Conservation (phyloP, 2,329 filamentous ascomycete species). For the Ceratocystis destructans region DNA sequence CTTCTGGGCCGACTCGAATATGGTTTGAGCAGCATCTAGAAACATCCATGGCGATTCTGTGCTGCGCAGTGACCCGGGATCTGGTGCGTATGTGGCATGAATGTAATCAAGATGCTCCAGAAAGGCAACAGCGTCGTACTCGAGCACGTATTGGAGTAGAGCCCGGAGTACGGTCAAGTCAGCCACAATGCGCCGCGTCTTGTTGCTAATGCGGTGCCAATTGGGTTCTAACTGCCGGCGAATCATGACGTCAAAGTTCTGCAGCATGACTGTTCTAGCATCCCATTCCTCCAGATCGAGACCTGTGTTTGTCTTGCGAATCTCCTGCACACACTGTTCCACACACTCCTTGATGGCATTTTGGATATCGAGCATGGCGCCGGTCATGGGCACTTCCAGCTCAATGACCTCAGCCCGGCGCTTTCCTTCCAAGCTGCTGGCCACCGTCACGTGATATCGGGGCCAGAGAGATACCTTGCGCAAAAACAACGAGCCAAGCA, state of each 20-base stretch:
- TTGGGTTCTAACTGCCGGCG: slow-evolving; percentile 85
- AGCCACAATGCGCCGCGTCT: slow-evolving; percentile 85
- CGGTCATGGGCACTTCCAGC: slow-evolving; percentile 89
- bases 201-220: slow-evolving; percentile 92
- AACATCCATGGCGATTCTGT: slow-evolving; percentile 94
- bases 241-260: slow-evolving; percentile 81
- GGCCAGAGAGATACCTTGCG: slow-evolving; percentile 84
- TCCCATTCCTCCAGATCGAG: slow-evolving; percentile 92
- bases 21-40: slow-evolving; percentile 82
- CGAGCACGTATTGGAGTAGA: slow-evolving; percentile 68
- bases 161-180: slow-evolving; percentile 72
- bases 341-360: slow-evolving; percentile 92
- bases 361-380: slow-evolving; percentile 84
- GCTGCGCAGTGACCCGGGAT: slow-evolving; percentile 73
- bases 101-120: slow-evolving; percentile 90
- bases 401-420: slow-evolving; percentile 95
- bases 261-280: slow-evolving; percentile 78
- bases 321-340: slow-evolving; percentile 81
- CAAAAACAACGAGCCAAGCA: slow-evolving; percentile 86
- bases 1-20: slow-evolving; percentile 80
- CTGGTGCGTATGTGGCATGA: slow-evolving; percentile 75
- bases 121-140: slow-evolving; percentile 81
- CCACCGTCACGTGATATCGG: slow-evolving; percentile 81
- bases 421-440: slow-evolving; percentile 76
- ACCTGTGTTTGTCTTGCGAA: slow-evolving; percentile 80